Base-by-base conservation (phyloP, 2,329 filamentous ascomycete species). In the Cladosporium sphaerospermum region DNA sequence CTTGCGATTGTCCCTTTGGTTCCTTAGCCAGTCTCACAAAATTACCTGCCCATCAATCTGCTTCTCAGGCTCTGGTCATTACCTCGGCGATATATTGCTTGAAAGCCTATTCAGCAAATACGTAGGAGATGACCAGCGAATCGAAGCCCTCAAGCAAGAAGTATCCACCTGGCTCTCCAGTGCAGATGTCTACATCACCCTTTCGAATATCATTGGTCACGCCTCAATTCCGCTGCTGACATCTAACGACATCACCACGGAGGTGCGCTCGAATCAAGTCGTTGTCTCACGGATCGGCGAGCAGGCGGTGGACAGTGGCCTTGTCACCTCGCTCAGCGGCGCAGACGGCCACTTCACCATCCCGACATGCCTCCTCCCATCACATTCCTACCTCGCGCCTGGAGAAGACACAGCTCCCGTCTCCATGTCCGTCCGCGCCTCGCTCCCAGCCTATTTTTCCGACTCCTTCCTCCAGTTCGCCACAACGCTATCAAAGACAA, bases 401-500 rank as follows among this genome's bases (percentile, higher is more conserved):
- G 55, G 65, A 43, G 69, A 73, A 2, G 71, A 76, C 41, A 73
- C 74, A 6, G 66, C 67, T 5, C 75, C 75, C 0, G 71, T 76
- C 40, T 66, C 62, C 3, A 65, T 80, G 42, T 71, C 69, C 34
- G 72, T 74, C 1, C 77, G 79, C 54, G 75, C 68, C 3, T 71
- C 73, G 40, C 64, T 80, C 1, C 78, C 78, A 0, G 74, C 75
- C 1, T 64, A 68, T 3, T 77, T 80, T 55, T 71, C 78, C 54
- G 77, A 79, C 55, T 71, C 73, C 16, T 66, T 80, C 3, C 72
- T 81, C 48, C 74, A 78, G 58, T 80, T 79, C 62, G 66, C 75
- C n/a, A 77, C 77, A 1, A 76, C 77, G 1, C 66, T 79, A 1
- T 72, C 79, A n/a, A 81, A 80, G 59, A 77, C 78, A 0, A 79